phyloP scores from a whole-genome alignment of 2,329 filamentous ascomycete genomes.

The Coniosporium tulheliwenetii region DNA sequence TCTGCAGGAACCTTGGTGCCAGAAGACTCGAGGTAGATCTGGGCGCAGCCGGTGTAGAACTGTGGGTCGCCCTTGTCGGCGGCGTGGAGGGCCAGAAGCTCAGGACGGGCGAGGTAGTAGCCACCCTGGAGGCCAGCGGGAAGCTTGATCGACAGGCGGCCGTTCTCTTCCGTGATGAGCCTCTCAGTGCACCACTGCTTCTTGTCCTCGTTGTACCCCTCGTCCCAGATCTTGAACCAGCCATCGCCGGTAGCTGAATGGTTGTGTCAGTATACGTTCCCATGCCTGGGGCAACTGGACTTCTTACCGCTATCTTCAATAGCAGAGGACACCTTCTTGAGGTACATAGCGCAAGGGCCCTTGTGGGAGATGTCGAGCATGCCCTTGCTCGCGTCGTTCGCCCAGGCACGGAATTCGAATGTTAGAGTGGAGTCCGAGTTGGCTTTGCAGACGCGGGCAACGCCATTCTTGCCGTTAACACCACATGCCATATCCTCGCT shows the following conservation, averaged over 20 bases:
- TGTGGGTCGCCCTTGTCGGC: constrained; percentile 47
- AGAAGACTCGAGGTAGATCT: constrained; percentile 45
- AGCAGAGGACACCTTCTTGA: constrained; percentile 51
- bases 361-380: constrained; percentile 45
- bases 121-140: constrained; percentile 46
- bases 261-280: too few species aligned
- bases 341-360: constrained; percentile 58
- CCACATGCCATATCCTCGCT: constrained; percentile 57
- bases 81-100: constrained; percentile 53
- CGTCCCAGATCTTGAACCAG: constrained; percentile 68
- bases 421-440: constrained; percentile 41
- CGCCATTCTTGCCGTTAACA: constrained; percentile 27
- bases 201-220: constrained; percentile 42
- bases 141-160: constrained; percentile 45
- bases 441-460: constrained; percentile 30
- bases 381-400: constrained; percentile 38
- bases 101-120: constrained; percentile 56
- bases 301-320: constrained; percentile 25
- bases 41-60: constrained; percentile 58
- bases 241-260: constrained; percentile 35
- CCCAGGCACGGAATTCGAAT: constrained; percentile 50
- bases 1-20: constrained; percentile 32
- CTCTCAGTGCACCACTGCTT: constrained; percentile 56
- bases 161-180: constrained; percentile 44
- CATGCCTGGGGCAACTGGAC: too few species aligned